Evolutionary conservation across 202 grass and related monocot species (phyloP).

Genomic region (Setaria italica): DNA sequence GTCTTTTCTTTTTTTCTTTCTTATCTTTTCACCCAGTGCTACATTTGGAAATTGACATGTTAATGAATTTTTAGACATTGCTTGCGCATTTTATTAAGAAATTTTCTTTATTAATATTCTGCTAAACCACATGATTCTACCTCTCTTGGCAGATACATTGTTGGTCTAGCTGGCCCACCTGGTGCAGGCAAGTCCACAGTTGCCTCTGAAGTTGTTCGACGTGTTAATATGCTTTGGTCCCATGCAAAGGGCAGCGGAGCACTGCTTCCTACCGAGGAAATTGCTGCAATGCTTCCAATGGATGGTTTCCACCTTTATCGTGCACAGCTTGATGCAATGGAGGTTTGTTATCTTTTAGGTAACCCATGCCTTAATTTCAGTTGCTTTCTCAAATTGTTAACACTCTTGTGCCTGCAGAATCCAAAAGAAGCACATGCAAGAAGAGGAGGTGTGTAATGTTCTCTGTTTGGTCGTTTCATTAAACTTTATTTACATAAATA

Average conservation of each 20-base stretch:
- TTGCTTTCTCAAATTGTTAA: conserved; percentile 38
- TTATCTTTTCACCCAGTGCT: neutral
- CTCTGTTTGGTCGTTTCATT: conserved; percentile 14
- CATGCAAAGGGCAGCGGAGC: conserved; percentile 31
- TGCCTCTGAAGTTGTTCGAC: conserved; percentile 76
- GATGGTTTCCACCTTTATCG: conserved; percentile 98
- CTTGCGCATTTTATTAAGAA: neutral
- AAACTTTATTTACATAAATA: conserved; percentile 38
- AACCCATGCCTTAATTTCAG: conserved; percentile 8
- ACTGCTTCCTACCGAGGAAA: conserved; percentile 46
- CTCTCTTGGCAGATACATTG: conserved; percentile 67
- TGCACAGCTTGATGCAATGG: conserved; percentile 87
- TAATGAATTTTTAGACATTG: neutral
- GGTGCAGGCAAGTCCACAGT: conserved; percentile 94
- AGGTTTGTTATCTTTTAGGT: conserved; percentile 54
- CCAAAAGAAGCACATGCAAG: conserved; percentile 96
- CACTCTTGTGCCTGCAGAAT: conserved; percentile 64
- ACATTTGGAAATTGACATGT: conserved; percentile 26
- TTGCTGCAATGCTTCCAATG: conserved; percentile 87
- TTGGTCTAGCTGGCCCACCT: conserved; percentile 91
- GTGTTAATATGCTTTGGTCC: conserved; percentile 71
- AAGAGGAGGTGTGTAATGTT: conserved; percentile 83
- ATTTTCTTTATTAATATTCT: neutral
- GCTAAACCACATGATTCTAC: conserved; percentile 35
- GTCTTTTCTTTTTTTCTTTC: neutral